phyloP scores from a whole-genome alignment of 2,329 filamentous ascomycete genomes.

The Westerdykella ornata region DNA sequence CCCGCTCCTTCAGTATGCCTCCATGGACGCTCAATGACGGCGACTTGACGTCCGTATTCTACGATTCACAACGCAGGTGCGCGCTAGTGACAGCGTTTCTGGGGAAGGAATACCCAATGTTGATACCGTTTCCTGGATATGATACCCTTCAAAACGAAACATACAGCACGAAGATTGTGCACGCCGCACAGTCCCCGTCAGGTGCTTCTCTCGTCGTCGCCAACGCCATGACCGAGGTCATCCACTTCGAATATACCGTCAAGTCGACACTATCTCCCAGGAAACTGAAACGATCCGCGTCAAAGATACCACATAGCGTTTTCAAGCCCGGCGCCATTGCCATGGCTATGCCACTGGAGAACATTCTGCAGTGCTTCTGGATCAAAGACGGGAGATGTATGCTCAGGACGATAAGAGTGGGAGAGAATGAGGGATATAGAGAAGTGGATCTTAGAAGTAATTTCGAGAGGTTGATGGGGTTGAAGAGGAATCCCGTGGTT shows the following conservation, averaged over 20 bases:
- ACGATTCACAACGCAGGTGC: constrained; percentile 22
- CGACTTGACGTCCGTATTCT: constrained; percentile 32
- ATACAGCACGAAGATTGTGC: constrained; percentile 27
- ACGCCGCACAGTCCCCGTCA: constrained; percentile 33
- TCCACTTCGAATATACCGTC: constrained; percentile 29
- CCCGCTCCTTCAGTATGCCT: constrained; percentile 21
- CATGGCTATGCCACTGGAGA: constrained; percentile 23
- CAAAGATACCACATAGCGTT: constrained; percentile 26
- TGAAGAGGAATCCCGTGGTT: constrained; percentile 17
- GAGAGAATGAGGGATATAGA: constrained; percentile 20
- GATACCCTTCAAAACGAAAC: constrained; percentile 24
- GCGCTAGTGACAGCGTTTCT: constrained; percentile 27
- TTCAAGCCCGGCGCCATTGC: constrained; percentile 30
- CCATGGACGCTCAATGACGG: constrained; percentile 33
- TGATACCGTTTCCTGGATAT: constrained; percentile 21
- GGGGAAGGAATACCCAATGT: constrained; percentile 23
- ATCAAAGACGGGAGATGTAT: constrained; percentile 26
- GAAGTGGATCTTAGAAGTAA: constrained; percentile 31
- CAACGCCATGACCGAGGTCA: constrained; percentile 35
- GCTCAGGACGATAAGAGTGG: constrained; percentile 25
- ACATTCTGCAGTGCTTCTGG: constrained; percentile 21
- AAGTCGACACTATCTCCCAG: constrained; percentile 22
- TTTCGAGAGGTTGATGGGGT: constrained; percentile 27
- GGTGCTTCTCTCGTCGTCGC: constrained; percentile 24
- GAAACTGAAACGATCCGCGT: constrained; percentile 27